Base-by-base conservation (phyloP, 805 yeast species). In the Saturnispora mendoncae region DNA sequence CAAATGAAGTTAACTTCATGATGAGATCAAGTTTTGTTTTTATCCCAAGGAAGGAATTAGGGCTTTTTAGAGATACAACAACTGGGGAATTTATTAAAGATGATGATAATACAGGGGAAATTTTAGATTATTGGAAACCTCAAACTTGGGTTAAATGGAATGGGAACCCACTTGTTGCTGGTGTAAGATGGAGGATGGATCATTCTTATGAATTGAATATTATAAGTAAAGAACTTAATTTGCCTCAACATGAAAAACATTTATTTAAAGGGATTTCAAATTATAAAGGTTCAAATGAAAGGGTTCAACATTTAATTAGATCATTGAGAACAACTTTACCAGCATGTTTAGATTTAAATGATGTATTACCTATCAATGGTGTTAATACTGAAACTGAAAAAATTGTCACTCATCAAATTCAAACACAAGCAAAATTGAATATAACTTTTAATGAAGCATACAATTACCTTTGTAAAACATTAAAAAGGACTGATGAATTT, bases 21-120 rank as follows among this genome's bases (percentile, higher is more conserved):
- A 85, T 87, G 94, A 72, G 97, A 56, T 79, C 88, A 32, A 76
- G 87, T 38, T 87, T 75, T 60, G 69, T 76, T 27, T 87, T 88
- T 57, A 59, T 88, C 26, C 97, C 97, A 0, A 44, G 42, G 30
- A 42, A 27, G 38, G 46, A 36, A 21, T 29, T 39, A 39, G 49
- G 77, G 24, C 78, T 86, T 38, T 88, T 86, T 55, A 73, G 76
- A 38, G 79, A 87, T 56, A 57, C 56, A 24, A 67, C 66, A 18
- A 78, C 84, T 0, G 71, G 73, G 26, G 74, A 79, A 48, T 65
- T 68, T 35, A 73, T 74, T 51, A 74, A 74, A 43, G 43, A 40
- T 5, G 39, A 40, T 27, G 29, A 39, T 20, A n/a, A n/a, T n/a
- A n/a, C n/a, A n/a, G 48, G 30, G 17, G 17, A 30, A 26, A 27